Base-by-base conservation (phyloP, 768 basidiomycete species). In the Lactarius indigo region DNA sequence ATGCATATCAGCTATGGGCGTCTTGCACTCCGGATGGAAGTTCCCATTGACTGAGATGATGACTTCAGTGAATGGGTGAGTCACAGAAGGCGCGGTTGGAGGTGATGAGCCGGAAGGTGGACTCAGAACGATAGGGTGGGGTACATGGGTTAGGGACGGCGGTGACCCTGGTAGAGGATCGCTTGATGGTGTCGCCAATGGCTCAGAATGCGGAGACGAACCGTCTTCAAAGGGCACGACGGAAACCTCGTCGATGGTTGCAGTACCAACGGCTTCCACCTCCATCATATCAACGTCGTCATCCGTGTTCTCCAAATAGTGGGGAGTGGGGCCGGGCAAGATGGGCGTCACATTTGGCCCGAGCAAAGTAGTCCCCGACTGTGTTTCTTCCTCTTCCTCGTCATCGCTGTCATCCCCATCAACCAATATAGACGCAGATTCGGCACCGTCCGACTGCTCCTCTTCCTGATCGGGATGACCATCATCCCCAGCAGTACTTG, bases 341-440 rank as follows among this genome's bases (percentile, higher is more conserved):
- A 44, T n/a, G 61, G 61, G 30, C 26, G 61, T 54, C n/a, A 28
- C 33, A 59, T 37, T 18, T 17, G 31, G n/a, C 17, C 63, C 66
- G n/a, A 68, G 66, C 37, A 68, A 57, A 20, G 58, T 58, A 6
- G 58, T 39, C 2, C 52, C 68, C 17, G 67, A 61, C 2, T 28
- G 18, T 37, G 7, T 47, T 31, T 75, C 79, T 12, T 82, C 80
- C 35, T 61, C 69, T 6, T 76, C 79, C 8, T 82, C 80, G 61
- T 83, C 81, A 31, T 77, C 74, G 20, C 72, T 74, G 1, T 71
- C 73, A n/a, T 74, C 76, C 31, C 76, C 75, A 13, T 26, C 68
- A 57, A 12, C 60, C 18, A 52, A 55, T 30, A 28, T 30, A 30
- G 39, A 13, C 13, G 26, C 42, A n/a, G 60, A 35, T 35, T 69